Evolutionary conservation across 140 eudicot species (phyloP).

Genomic region (Stevia rebaudiana): DNA sequence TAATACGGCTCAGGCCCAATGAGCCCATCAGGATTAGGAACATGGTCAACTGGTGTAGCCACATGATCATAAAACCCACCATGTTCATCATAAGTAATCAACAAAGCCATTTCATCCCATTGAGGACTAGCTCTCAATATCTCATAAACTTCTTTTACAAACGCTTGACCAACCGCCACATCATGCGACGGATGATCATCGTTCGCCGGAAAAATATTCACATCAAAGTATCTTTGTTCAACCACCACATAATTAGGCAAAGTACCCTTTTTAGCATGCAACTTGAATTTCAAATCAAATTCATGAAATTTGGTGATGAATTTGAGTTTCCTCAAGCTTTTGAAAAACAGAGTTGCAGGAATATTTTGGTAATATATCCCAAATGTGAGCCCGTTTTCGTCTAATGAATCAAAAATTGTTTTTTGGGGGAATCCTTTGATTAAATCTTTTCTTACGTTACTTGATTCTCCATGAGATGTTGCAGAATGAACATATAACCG

Average conservation of each 20-base stretch:
- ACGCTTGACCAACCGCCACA: conserved; percentile 81
- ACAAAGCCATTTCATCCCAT: conserved; percentile 84
- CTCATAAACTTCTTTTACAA: conserved; percentile 97
- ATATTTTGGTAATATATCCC: conserved; percentile 91
- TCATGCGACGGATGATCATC: conserved; percentile 98
- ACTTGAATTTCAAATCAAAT: conserved; percentile 50
- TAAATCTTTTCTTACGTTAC: conserved; percentile 73
- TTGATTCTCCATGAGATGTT: conserved; percentile 86
- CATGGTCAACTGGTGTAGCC: conserved; percentile 76
- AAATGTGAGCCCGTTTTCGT: conserved; percentile 62
- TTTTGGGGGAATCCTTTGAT: conserved; percentile 82
- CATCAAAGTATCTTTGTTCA: conserved; percentile 85
- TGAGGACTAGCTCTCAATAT: conserved; percentile 78
- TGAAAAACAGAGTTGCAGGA: conserved; percentile 72
- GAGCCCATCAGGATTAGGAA: conserved; percentile 95
- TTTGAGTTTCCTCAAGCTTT: conserved; percentile 67
- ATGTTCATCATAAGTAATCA: conserved; percentile 95
- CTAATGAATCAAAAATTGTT: conserved; percentile 82
- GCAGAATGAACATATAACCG: conserved; percentile 88
- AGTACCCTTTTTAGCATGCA: conserved; percentile 61
- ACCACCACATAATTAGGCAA: conserved; percentile 86
- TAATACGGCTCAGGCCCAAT: conserved; percentile 80
- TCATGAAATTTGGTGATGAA: conserved; percentile 51
- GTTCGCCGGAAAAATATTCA: conserved; percentile 63
- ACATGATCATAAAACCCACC: conserved; percentile 99